A percentile compares a stretch with the other conserved stretches of the same genome.
Conservation (phyloP, 2,329 filamentous ascomycete species). For the Fusarium pseudonygamai region DNA sequence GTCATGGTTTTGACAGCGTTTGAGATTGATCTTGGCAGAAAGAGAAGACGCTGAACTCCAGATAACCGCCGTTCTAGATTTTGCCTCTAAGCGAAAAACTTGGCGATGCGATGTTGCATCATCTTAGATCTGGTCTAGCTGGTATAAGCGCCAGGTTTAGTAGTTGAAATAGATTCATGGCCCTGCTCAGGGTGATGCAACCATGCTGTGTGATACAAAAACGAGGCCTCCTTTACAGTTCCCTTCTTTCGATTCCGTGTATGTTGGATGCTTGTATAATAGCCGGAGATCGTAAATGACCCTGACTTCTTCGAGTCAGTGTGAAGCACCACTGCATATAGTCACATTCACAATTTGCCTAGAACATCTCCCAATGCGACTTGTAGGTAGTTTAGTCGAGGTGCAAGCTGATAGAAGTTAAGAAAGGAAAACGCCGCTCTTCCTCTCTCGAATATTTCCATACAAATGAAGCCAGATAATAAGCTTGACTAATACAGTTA, state of each 20-base stretch:
- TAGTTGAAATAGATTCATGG: background rate
- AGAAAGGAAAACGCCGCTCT: background rate
- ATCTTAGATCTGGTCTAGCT: background rate
- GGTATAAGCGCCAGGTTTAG: background rate
- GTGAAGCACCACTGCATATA: background rate
- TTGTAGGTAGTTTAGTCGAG: background rate
- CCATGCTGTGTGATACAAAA: background rate
- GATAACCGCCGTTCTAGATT: background rate
- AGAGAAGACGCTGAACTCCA: background rate
- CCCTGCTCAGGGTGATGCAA: background rate
- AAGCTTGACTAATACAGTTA: background rate
- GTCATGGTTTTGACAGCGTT: constrained; percentile 12
- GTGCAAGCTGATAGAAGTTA: background rate
- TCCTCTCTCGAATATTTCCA: background rate
- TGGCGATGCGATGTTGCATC: background rate
- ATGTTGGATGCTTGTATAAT: background rate
- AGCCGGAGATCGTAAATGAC: background rate
- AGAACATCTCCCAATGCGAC: background rate
- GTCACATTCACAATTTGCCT: background rate
- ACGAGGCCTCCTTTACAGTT: background rate
- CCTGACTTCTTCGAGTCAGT: background rate
- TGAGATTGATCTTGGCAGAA: background rate
- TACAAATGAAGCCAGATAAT: background rate
- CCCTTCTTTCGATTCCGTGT: background rate
- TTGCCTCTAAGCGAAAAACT: constrained; percentile 1